Evolutionary conservation across 2,329 filamentous ascomycete genomes (phyloP), one percentile per base, ranked within the genome.

Genomic region (Falciphora oryzae): DNA sequence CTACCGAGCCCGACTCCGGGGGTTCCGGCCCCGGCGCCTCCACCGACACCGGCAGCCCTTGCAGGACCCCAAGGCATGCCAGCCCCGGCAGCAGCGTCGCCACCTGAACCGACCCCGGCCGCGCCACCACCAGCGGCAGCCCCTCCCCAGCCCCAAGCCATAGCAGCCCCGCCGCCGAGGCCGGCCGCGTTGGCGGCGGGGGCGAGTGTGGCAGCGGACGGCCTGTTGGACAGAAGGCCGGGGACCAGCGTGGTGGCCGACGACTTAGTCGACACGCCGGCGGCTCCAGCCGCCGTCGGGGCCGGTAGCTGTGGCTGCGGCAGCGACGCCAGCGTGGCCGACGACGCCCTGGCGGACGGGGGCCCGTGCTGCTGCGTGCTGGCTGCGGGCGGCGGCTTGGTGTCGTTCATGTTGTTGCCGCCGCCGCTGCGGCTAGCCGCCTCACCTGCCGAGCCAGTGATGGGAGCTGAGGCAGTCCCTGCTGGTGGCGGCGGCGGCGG

Each of bases 231-330:
- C 18, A 63, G 28, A 10, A 29, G 13, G 44, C 50, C 50, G 7
- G 62, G 10, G 3, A 44, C 32, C 14, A 63, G 56, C 14, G 62
- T 63, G 25, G 62, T 32, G 11, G 63, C 57, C 8, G 63, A 59
- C 11, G 63, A 60, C 63, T 56, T 56, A 14, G n/a, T 61, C 13
- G 63, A 64, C n/a, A 60, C 38, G 27, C 38, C 44, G 28, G 22
- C 28, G 18, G 22, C 27, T 1, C 16, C 28, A 7, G 35, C 18
- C 8, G 57, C 14, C 14, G 28, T 7, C 25, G 57, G 28, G 18
- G 35, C 18, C 22, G 60, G 22, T 14, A 27, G 18, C 27, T 16
- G 28, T 10, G 57, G 57, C 18, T 13, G 25, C 28, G 57, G 27
- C 18, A 28, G 35, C 11, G 61, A 28, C 22, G 31, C 32, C 29